Base-by-base conservation (phyloP, 2,329 filamentous ascomycete species). In the Sarocladium oryzae region DNA sequence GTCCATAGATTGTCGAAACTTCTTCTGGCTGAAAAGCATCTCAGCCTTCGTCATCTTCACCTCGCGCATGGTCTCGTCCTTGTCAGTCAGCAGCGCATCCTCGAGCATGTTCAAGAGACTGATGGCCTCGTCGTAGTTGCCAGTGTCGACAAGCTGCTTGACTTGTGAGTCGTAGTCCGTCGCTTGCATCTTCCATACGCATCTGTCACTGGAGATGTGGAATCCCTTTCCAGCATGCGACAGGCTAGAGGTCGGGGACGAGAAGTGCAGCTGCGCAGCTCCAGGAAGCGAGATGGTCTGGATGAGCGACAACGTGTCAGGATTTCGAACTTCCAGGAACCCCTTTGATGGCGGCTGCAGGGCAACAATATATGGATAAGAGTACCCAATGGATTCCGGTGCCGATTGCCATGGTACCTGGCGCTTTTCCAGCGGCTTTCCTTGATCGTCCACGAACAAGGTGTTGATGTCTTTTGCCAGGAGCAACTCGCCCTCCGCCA, bases 401-500 rank as follows among this genome's bases (percentile, higher is more conserved):
- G 92, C 89, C 30, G 81, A 76, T 37, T 84, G 81, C 93, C 93
- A 99, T 1, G 90, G 90, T n/a, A 99, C 84, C 64, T 97, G 91
- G 51, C 86, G 78, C 67, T 88, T 89, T 40, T 91, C 86, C 30
- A 95, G 65, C 0, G 90, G 79, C 58, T 89, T 91, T 4, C 91
- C 93, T 26, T 89, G 78, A 10, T 86, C 81, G 53, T 93, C 86
- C 57, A 96, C 87, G 65, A 99, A 99, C 50, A 96, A 73, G 1
- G 91, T 95, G 65, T 96, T 95, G 61, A 96, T 89, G 60, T 99
- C 93, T 66, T 95, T 96, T n/a, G 92, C 89, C n/a, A 99, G 76
- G 53, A 99, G 71, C 64, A 97, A 81, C 68, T 96, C 82, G 4
- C 88, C 88, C 56, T 95, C 88, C 2, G 82, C 81, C 11, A 99